These are phyloP conservation scores for Pseudopediastrum boryanum DNA, from an alignment of 139 green algal species.

Conservation along the genomic window DNA sequence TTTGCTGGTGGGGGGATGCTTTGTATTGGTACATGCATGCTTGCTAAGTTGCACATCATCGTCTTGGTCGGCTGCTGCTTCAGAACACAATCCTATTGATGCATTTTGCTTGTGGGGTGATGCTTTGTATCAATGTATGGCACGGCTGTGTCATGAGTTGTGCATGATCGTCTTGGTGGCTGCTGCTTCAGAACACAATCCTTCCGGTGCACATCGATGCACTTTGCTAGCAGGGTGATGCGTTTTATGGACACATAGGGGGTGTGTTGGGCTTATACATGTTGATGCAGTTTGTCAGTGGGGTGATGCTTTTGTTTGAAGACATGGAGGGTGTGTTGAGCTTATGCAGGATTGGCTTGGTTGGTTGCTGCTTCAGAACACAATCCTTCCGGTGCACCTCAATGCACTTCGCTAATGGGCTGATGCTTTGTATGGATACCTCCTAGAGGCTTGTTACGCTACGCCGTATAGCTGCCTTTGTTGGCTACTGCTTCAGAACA, in stretches of 20 bases:
- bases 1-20: too few relatives aligned
- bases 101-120: too few relatives aligned
- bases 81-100: too few relatives aligned
- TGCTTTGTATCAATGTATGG: neutral
- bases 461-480: neutral
- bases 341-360: neutral
- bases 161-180: neutral
- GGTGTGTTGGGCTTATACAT: neutral
- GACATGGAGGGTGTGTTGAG: conserved; percentile 22
- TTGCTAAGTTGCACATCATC: neutral
- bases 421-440: neutral
- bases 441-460: neutral
- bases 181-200: neutral
- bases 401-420: neutral
- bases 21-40: neutral
- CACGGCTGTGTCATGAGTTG: neutral
- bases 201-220: neutral
- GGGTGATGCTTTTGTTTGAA: conserved; percentile 11
- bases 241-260: conserved; percentile 9
- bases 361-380: neutral
- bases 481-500: neutral
- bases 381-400: neutral
- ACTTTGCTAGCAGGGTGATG: neutral
- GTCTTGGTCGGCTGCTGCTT: neutral
- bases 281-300: neutral